Base-by-base conservation (phyloP, 1,284 basidiomycete species). In the Megacollybia platyphylla region DNA sequence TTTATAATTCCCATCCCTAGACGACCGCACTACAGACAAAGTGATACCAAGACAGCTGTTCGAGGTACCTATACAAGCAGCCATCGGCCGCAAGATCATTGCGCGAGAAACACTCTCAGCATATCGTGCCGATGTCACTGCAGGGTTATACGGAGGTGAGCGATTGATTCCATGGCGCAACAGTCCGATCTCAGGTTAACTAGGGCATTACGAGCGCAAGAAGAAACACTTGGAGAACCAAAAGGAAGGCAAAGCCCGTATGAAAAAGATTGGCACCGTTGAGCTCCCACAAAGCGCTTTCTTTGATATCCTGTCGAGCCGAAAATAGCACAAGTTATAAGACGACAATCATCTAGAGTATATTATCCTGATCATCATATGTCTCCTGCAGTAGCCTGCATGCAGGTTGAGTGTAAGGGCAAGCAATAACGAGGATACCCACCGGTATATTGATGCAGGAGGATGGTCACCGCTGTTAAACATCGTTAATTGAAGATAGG, bases 1-100 rank as follows among this genome's bases (percentile, higher is more conserved):
- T 31, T 44, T 18, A 11, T 31, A 18, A 7, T 29, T 40, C 4
- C 9, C 28, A 40, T 24, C 9, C 26, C 27, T 28, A 28, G 15
- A 20, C 18, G 11, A 17, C 35, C 20, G 38, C 36, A 38, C 15
- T 45, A 36, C 52, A 91, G 87, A 85, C 61, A 84, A 87, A 52
- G 87, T 94, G 11, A 86, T 97, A 30, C 92, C 92, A 11, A 71
- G 87, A 38, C 94, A 97, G 59, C 65, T 94, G 45, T 97, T 94
- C 56, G 94, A 97, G 59, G 82, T 97, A 9, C 84, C 88, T 1
- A 91, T 94, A 43, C 90, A 93, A 57, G 89, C 86, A 40, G 79
- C 76, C 2, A 70, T 97, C 13, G 92, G 92, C 5, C 79, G 74
- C 51, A 90, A 85, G 51, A 76, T 97, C 43, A 76, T 97, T 40